Conservation (phyloP, 1,284 basidiomycete species). For the Apiotrichum sp. region DNA sequence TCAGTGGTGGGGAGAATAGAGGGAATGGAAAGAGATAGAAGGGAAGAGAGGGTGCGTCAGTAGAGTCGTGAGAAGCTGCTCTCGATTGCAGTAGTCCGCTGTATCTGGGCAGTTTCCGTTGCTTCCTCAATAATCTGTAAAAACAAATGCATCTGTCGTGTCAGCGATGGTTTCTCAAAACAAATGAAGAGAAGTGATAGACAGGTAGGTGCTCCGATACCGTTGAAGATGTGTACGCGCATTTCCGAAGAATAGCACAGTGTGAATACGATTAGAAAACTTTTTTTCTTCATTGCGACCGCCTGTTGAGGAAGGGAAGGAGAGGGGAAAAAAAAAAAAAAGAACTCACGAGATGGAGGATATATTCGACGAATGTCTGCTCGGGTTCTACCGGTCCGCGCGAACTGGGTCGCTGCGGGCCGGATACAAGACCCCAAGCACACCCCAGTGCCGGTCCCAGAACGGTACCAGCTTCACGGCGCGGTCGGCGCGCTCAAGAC, state of each 20-base stretch:
- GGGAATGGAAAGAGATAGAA: neutral
- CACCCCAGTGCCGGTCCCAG: slow-evolving; percentile 4
- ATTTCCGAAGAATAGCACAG: slow-evolving; percentile 42
- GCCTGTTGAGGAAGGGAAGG: neutral
- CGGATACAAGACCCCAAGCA: slow-evolving; percentile 3
- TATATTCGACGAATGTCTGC: slow-evolving; percentile 13
- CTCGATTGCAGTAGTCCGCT: no score
- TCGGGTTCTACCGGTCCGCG: slow-evolving; percentile 2
- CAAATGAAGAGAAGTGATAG: neutral
- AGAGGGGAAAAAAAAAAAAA: neutral
- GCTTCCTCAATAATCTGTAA: no score
- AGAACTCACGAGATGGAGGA: slow-evolving; percentile 8
- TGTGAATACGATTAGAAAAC: slow-evolving; percentile 48
- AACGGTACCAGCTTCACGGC: slow-evolving; percentile 2
- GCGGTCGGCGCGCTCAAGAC: slow-evolving; percentile 12
- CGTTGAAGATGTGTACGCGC: slow-evolving; percentile 43
- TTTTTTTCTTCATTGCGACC: slow-evolving; percentile 37
- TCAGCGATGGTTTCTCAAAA: slow-evolving; percentile 7
- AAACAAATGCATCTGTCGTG: slow-evolving; percentile 13
- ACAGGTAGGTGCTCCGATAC: slow-evolving; percentile 38
- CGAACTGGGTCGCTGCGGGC: slow-evolving; percentile 1
- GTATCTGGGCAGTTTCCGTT: no score
- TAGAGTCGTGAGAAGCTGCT: neutral
- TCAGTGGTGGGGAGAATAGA: slow-evolving; percentile 30
- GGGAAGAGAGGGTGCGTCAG: neutral